Evolutionary conservation across 2,329 filamentous ascomycete species (phyloP), one percentile per base, ranked within the genome.

Genomic region (Penicillium sp.): DNA sequence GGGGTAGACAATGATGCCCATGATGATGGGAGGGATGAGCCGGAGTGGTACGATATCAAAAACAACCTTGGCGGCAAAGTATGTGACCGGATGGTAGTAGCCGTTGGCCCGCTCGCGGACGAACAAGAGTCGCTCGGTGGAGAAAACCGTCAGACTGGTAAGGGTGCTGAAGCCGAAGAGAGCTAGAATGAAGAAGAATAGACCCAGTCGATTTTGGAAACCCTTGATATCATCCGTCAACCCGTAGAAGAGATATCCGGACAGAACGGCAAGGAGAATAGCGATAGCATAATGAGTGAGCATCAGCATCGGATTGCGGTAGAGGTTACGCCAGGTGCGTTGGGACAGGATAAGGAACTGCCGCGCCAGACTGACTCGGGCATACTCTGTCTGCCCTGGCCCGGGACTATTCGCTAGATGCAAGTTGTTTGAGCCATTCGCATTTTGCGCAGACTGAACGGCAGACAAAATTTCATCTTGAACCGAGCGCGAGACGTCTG

Each of bases 291-390:
- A 99, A 78, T 99, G 95, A 0, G 93, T 97, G 60, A 99, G 85
- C 95, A 99, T 99, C 61, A 99, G 82, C 86, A 98, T 93, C 1
- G 95, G 95, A 75, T 99, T 97, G 59, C 95, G 89, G 81, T 99
- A 98, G 6, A 99, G 84, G 73, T 99, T 99, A 73, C 91, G 93
- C 94, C 94, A 99, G 0, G 95, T 99, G 49, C 95, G 87, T 70
- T 88, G 85, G 0, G 94, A 96, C 13, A 99, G 82, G 68, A 99
- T 97, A 57, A 89, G 73, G 77, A 99, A 98, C 76, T 99, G 95
- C 46, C 89, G 84, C 8, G 85, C 71, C 67, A 93, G 88, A 51
- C 94, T 88, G 59, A 97, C 84, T 61, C 95, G 91, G 59, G 87
- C 86, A 76, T 96, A 97, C 19, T 92, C 90, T 72, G 87, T 90